Evolutionary conservation across 2,329 filamentous ascomycete species (phyloP), one percentile per base, ranked within the genome.

Genomic region (Intubia oerlemansii): DNA sequence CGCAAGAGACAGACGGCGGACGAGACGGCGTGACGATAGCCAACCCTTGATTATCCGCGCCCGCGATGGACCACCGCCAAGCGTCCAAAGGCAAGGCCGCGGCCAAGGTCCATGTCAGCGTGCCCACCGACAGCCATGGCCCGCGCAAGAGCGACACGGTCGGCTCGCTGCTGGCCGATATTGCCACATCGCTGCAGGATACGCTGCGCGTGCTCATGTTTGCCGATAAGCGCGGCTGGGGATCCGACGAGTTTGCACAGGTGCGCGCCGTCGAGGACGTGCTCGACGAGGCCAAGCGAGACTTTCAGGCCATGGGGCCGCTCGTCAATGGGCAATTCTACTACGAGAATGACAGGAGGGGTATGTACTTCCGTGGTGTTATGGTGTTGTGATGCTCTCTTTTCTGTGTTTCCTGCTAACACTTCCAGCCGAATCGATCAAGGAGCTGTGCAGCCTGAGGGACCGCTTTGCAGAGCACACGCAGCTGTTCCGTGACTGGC

Each of bases 211-310:
- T 59, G 38, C 49, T 69, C 41, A 53, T 53, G 47, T 54, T 63
- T 38, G 56, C 62, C 39, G 64, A 69, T 45, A 67, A 66, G 47
- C 54, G 55, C 25, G 56, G 59, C 35, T 69, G 65, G 65, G 60
- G 57, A 0, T 49, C 53, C 14, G 62, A 67, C 51, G 64, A 69
- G 49, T 58, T 64, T 42, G 63, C 68, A 41, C 65, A 69, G 48
- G 44, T 60, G 32, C 58, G 55, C 32, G 56, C 60, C 27, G 50
- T 70, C 30, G 57, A 66, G 39, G 50, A 54, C 20, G 51, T 56
- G n/a, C 51, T 70, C 29, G 61, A 67, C 42, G 62, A 66, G 38
- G 65, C 65, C 32, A 64, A 60, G 46, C 57, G 54, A 43, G 64
- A 70, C 46, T 70, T 68, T 37, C 64, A 69, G 47, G 56, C 63